Base-by-base conservation (phyloP, 2,329 filamentous ascomycete species). In the Dactylellina cionopaga region DNA sequence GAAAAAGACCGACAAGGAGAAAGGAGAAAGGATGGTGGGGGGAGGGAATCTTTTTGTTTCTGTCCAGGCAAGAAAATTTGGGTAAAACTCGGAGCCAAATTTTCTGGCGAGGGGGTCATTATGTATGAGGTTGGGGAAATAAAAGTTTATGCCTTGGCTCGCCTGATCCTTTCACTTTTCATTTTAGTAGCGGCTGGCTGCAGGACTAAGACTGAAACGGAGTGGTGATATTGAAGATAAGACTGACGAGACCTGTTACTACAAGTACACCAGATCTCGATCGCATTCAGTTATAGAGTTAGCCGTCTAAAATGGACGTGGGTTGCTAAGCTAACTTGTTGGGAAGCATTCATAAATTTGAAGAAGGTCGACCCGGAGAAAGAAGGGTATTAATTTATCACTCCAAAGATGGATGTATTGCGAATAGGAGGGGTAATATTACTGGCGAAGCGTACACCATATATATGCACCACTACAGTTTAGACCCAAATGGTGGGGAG, bases 121-220 rank as follows among this genome's bases (percentile, higher is more conserved):
- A 52, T 55, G 56, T 65, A 72, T 72, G 68, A 65, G 68, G 68
- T 72, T 72, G 68, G 68, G 65, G 31, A 62, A 65, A 24, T 35
- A 43, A 72, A 65, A 54, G 29, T 65, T 72, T 59, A 54, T 60
- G 49, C 68, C 68, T 72, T 72, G 68, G 59, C 68, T 72, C 44
- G 66, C 51, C 66, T 52, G 56, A 65, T 58, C 49, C 68, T 64
- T 63, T 59, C 59, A 39, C 46, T 19, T 58, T 59, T 54, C 39
- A 58, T 72, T 58, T 47, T 33, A 51, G 54, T 44, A 29, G 68
- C 68, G 68, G 68, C 52, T 59, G 59, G 59, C 49, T 49, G 68
- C 52, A 65, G 52, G 39, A 55, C 59, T 72, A 65, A 52, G 54
- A 63, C 65, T 62, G 65, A 62, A 70, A 60, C 41, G 49, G 58